phyloP scores from a whole-genome alignment of 805 yeast genomes.

The Cyberlindnera japonica region DNA sequence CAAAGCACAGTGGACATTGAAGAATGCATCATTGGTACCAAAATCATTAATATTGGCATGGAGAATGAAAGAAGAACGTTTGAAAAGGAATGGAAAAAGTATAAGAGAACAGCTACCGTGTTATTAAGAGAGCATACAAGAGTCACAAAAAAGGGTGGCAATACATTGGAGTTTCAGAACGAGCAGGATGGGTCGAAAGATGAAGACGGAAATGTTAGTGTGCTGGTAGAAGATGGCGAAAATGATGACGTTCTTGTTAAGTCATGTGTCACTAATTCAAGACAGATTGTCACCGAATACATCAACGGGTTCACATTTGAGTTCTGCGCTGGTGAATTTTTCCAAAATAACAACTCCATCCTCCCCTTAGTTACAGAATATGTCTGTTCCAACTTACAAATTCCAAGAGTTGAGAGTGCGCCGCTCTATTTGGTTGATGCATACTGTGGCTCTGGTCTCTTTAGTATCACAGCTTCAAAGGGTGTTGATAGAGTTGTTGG shows the following conservation, averaged over 20 bases:
- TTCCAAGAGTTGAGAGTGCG: constrained; percentile 37
- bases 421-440: constrained; percentile 84
- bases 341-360: constrained; percentile 92
- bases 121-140: constrained; percentile 76
- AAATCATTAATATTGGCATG: constrained; percentile 71
- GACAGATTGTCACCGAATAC: constrained; percentile 76
- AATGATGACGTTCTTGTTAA: constrained; percentile 40
- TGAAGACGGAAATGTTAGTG: constrained; percentile 33
- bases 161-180: constrained; percentile 31
- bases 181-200: constrained; percentile 44
- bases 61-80: constrained; percentile 60
- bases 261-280: constrained; percentile 74
- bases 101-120: constrained; percentile 81
- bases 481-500: constrained; percentile 87
- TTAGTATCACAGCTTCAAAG: constrained; percentile 79
- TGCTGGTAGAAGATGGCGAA: constrained; percentile 28
- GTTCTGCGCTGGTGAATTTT: constrained; percentile 92
- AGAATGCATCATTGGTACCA: constrained; percentile 88
- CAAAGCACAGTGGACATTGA: constrained; percentile 80
- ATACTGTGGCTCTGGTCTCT: constrained; percentile 93
- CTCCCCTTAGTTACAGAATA: constrained; percentile 78
- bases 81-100: constrained; percentile 39
- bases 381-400: constrained; percentile 66
- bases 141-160: constrained; percentile 24
- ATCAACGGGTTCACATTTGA: constrained; percentile 74